A percentile compares a stretch with the other conserved stretches of the same genome.
phyloP scores from a whole-genome alignment of 2,329 filamentous ascomycete species.

The Alternaria novae-zelandiae region DNA sequence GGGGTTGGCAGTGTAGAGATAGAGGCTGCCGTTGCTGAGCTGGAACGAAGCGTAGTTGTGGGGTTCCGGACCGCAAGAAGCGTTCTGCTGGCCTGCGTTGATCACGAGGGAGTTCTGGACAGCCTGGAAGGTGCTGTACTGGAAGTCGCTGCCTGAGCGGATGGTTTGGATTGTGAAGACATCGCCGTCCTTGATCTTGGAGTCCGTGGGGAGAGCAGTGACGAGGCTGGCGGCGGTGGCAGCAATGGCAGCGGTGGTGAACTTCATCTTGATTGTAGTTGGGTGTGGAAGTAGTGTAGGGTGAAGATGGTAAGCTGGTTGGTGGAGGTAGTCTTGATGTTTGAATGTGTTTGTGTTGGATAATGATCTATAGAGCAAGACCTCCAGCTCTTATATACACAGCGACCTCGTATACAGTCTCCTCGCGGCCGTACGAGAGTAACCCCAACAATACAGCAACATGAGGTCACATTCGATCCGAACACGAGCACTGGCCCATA shows the following conservation, averaged over 20 bases:
- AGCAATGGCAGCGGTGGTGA: conserved; percentile 8
- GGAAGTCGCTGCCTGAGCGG: conserved; percentile 58
- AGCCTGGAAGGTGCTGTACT: conserved; percentile 57
- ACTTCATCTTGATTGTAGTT: conserved; percentile 7
- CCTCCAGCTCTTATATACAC: conserved; percentile 19
- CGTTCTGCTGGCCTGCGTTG: conserved; percentile 52
- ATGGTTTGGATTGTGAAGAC: conserved; percentile 60
- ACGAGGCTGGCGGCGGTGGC: conserved; percentile 1
- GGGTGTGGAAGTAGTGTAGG: conserved; percentile 30
- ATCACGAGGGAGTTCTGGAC: conserved; percentile 54
- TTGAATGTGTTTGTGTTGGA: conserved; percentile 6
- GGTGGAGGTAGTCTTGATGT: conserved; percentile 1
- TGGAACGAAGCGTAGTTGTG: conserved; percentile 58
- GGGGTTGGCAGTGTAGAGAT: conserved; percentile 55
- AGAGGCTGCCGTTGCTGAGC: conserved; percentile 52
- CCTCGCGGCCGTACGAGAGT: not conserved
- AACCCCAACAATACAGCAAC: conserved; percentile 14
- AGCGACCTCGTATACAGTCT: conserved; percentile 1
- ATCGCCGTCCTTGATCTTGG: conserved; percentile 33
- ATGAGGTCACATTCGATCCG: conserved; percentile 25
- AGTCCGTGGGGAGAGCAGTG: conserved; percentile 15
- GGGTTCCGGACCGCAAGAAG: conserved; percentile 53
- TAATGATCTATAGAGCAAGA: conserved; percentile 4
- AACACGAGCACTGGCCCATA: conserved; percentile 17
- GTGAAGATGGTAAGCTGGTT: conserved; percentile 12